Conservation (phyloP, 1,284 basidiomycete species). For the Cutaneotrichosporon spelunceum region DNA sequence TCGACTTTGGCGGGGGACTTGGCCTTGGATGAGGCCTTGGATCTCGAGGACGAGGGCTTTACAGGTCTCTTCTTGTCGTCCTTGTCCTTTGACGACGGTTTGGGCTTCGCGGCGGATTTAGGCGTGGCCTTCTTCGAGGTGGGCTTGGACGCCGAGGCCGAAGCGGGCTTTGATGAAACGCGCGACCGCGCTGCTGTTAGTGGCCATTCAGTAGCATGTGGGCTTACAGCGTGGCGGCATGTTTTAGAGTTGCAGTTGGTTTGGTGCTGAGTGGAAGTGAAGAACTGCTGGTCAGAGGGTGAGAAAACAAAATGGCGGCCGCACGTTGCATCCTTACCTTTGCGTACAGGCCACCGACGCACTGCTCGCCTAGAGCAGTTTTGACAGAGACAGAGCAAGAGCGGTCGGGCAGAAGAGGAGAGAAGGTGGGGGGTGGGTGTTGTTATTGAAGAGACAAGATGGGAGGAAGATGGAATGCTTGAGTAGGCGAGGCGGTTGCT, state of each 20-base stretch:
- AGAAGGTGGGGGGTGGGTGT: not conserved
- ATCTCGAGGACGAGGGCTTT: constrained; percentile 6
- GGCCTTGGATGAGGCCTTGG: constrained; percentile 10
- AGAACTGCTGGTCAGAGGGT: not conserved
- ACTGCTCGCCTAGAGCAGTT: not conserved
- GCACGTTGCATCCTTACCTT: not conserved
- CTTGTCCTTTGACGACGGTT: constrained; percentile 17
- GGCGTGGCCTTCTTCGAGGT: constrained; percentile 19
- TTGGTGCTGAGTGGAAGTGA: not conserved
- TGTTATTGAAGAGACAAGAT: not conserved
- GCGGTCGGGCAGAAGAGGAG: not conserved
- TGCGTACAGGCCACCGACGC: not conserved
- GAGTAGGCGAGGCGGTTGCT: not conserved
- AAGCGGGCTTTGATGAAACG: constrained; percentile 11
- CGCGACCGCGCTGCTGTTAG: constrained; percentile 19
- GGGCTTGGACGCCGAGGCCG: constrained; percentile 10
- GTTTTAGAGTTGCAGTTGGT: not conserved
- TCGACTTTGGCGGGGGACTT: constrained; percentile 8
- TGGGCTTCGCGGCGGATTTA: constrained; percentile 15
- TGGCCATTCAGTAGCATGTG: too few relatives aligned
- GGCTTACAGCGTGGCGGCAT: constrained; percentile 34
- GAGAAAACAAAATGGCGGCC: not conserved
- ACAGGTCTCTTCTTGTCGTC: constrained; percentile 10
- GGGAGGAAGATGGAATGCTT: not conserved
- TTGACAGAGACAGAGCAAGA: not conserved